These are phyloP conservation scores for Salix arbutifolia DNA, from an alignment of 345 rosid species.

Conservation along the genomic window DNA sequence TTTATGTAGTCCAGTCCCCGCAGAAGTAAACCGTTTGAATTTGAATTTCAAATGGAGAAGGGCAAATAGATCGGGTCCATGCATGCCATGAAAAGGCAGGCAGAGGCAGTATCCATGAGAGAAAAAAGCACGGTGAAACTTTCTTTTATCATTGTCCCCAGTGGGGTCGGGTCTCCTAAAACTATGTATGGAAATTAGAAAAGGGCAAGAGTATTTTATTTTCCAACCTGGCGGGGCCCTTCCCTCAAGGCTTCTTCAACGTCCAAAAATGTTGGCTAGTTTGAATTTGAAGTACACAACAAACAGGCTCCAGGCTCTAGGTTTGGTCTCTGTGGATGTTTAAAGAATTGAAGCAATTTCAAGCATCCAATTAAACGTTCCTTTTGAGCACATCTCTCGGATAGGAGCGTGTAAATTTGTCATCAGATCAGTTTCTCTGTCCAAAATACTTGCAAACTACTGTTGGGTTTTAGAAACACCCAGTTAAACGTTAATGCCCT, in stretches of 20 bases:
- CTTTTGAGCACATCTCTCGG: too few relatives aligned
- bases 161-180: too few relatives aligned
- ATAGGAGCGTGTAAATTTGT: too few relatives aligned
- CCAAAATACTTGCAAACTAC: too few relatives aligned
- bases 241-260: neutral
- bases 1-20: neutral
- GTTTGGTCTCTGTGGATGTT: neutral
- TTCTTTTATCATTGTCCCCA: too few relatives aligned
- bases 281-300: neutral
- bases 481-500: too few relatives aligned
- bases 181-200: too few relatives aligned
- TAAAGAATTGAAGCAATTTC: too few relatives aligned
- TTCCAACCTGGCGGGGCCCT: neutral
- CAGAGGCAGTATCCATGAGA: neutral
- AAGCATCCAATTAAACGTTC: too few relatives aligned
- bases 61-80: neutral
- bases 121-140: neutral
- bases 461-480: too few relatives aligned
- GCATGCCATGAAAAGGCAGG: neutral
- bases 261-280: neutral
- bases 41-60: slow-evolving; percentile 24
- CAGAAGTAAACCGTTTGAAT: slow-evolving; percentile 9
- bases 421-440: too few relatives aligned
- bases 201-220: neutral
- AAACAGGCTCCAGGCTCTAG: neutral